Evolutionary conservation across 208 protist genomes (phyloP).

Genomic region (Wallacemonas sp.): DNA sequence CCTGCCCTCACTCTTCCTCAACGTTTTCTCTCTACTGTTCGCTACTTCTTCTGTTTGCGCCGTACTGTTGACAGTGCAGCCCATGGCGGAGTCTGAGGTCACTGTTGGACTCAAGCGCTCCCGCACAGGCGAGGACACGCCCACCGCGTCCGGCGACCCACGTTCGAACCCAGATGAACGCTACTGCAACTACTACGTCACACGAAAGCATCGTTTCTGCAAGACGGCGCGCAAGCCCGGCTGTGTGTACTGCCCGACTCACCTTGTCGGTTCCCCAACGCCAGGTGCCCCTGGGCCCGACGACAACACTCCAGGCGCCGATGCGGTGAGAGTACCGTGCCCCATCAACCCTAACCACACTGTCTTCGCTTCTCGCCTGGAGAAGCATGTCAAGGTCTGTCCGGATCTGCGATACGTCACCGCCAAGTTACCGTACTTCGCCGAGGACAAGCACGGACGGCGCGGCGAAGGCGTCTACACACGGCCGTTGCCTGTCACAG

Average conservation of each 20-base stretch:
- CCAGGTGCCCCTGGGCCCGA: background rate
- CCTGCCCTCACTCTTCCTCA: background rate
- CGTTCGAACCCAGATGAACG: conserved; percentile 42
- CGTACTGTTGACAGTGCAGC: too few species aligned
- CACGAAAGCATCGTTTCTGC: conserved; percentile 69
- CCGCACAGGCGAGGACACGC: too few species aligned
- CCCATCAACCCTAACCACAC: conserved; percentile 81
- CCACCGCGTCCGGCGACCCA: too few species aligned
- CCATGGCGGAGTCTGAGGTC: too few species aligned
- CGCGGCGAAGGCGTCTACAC: background rate
- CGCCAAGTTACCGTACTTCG: conserved; percentile 45
- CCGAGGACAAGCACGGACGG: conserved; percentile 38
- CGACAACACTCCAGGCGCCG: background rate
- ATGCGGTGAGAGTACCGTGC: conserved; percentile 61
- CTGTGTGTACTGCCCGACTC: conserved; percentile 58
- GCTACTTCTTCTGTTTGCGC: background rate
- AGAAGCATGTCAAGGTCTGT: conserved; percentile 67
- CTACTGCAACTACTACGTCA: conserved; percentile 63
- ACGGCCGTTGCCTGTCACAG: background rate
- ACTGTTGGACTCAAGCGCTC: too few species aligned
- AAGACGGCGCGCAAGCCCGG: conserved; percentile 35
- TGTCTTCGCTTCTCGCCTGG: conserved; percentile 53
- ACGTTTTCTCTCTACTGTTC: background rate
- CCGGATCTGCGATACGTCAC: conserved; percentile 61
- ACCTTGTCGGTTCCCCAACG: conserved; percentile 10